A percentile compares a stretch with the other conserved stretches of the same genome.
Conservation (phyloP, 169 alveolate species). For the Cryptosporidium meleagridis region DNA sequence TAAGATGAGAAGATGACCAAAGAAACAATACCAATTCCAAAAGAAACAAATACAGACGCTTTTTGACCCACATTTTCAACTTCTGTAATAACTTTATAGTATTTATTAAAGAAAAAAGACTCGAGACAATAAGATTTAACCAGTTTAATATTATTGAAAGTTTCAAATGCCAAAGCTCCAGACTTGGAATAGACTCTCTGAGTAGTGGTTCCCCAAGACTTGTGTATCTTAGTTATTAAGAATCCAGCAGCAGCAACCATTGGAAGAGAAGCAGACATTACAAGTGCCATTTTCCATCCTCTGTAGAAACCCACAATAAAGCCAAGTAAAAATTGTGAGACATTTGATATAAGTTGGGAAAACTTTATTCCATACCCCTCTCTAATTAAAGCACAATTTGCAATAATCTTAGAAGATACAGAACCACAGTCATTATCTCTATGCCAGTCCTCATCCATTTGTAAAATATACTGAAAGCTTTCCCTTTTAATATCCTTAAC, state of each 20-base stretch:
- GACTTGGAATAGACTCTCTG: slow-evolving; percentile 38
- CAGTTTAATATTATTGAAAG: slow-evolving; percentile 34
- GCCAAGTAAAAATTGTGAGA: slow-evolving; percentile 64
- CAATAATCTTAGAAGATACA: slow-evolving; percentile 38
- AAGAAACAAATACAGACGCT: slow-evolving; percentile 39
- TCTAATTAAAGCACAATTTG: slow-evolving; percentile 56
- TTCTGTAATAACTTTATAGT: slow-evolving; percentile 34
- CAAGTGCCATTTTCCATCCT: slow-evolving; percentile 71
- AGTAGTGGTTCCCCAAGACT: slow-evolving; percentile 44
- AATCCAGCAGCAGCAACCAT: slow-evolving; percentile 61
- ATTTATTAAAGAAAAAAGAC: slow-evolving; percentile 21
- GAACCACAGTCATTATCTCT: slow-evolving; percentile 30
- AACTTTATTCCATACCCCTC: slow-evolving; percentile 71
- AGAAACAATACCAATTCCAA: slow-evolving; percentile 69
- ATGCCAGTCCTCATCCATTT: slow-evolving; percentile 59
- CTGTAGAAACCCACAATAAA: slow-evolving; percentile 61
- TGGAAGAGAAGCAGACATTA: slow-evolving; percentile 74
- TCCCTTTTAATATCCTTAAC: slow-evolving; percentile 46
- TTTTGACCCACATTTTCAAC: slow-evolving; percentile 42
- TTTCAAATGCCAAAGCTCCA: slow-evolving; percentile 64
- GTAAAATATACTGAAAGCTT: slow-evolving; percentile 17
- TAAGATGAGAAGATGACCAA: slow-evolving; percentile 69
- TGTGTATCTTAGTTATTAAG: slow-evolving; percentile 43
- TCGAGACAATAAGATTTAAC: slow-evolving; percentile 60
- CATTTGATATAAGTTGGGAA: slow-evolving; percentile 53